Evolutionary conservation across 805 yeast species (phyloP).

Genomic region (Yamadazyma akitaensis): DNA sequence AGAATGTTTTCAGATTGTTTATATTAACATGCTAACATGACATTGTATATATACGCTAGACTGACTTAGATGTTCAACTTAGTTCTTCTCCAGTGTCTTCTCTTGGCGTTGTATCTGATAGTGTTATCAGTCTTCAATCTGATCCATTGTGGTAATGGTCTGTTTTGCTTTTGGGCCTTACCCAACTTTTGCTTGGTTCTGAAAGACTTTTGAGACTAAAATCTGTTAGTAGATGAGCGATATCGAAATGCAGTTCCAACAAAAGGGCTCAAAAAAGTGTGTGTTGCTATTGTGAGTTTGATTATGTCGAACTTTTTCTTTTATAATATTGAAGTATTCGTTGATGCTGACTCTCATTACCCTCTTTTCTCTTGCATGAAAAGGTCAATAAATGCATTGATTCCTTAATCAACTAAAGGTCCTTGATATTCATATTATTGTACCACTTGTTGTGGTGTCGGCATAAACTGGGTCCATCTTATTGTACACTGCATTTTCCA

Average conservation of each 20-base stretch:
- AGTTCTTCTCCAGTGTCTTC: slow-evolving; percentile 99
- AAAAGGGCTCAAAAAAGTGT: no score
- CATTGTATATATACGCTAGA: slow-evolving; percentile 7
- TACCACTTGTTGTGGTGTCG: no score
- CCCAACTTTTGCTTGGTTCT: slow-evolving; percentile 97
- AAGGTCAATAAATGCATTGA: no score
- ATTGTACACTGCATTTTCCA: neutral
- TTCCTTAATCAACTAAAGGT: no score
- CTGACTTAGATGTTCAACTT: slow-evolving; percentile 84
- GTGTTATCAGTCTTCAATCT: slow-evolving; percentile 97
- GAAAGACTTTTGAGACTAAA: slow-evolving; percentile 90
- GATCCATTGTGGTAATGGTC: slow-evolving; percentile 99
- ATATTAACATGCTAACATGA: slow-evolving; percentile 12
- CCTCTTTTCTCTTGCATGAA: no score
- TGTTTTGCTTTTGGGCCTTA: slow-evolving; percentile 98
- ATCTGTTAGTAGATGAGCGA: slow-evolving; percentile 25
- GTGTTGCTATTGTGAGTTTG: no score
- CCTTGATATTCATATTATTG: no score
- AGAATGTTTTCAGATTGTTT: neutral
- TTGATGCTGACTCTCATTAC: no score
- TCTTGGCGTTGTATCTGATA: slow-evolving; percentile 98
- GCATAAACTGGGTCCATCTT: no score
- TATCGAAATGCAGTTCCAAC: neutral
- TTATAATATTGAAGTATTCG: no score
- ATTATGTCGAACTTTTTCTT: no score